Evolutionary conservation across 140 eudicot genomes (phyloP).

Genomic region (Stevia rebaudiana): DNA sequence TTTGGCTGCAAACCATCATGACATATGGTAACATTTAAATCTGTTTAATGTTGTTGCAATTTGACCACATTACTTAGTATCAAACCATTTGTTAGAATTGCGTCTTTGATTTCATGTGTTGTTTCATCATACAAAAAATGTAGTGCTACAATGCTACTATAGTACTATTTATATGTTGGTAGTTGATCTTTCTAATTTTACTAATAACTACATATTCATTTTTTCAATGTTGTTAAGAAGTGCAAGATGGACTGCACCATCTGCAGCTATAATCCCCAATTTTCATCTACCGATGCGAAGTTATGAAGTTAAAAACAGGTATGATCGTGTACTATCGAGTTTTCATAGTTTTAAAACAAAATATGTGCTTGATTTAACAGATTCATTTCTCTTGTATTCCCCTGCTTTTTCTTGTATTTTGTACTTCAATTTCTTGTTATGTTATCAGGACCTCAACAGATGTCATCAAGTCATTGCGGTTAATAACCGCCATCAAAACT

Average conservation of each 20-base stretch:
- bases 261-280: conserved; percentile 67
- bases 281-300: conserved; percentile 95
- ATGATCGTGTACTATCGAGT: not conserved
- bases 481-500: conserved; percentile 80
- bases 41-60: too few relatives aligned
- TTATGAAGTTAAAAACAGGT: conserved; percentile 84
- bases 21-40: too few relatives aligned
- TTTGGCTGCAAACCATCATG: not conserved
- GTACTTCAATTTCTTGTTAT: not conserved
- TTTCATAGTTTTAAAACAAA: not conserved
- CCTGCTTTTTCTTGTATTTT: not conserved
- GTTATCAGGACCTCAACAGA: conserved; percentile 63
- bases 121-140: not conserved
- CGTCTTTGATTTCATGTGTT: too few relatives aligned
- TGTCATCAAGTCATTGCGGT: conserved; percentile 54
- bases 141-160: too few relatives aligned
- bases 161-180: not conserved
- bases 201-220: conserved; percentile 1
- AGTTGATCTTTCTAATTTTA: not conserved
- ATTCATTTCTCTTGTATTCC: not conserved
- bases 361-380: not conserved
- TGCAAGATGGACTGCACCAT: conserved; percentile 55
- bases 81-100: not conserved
- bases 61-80: too few relatives aligned
- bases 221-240: conserved; percentile 27